phyloP scores from a whole-genome alignment of 805 yeast species.

The Cyberlindnera mrakii region DNA sequence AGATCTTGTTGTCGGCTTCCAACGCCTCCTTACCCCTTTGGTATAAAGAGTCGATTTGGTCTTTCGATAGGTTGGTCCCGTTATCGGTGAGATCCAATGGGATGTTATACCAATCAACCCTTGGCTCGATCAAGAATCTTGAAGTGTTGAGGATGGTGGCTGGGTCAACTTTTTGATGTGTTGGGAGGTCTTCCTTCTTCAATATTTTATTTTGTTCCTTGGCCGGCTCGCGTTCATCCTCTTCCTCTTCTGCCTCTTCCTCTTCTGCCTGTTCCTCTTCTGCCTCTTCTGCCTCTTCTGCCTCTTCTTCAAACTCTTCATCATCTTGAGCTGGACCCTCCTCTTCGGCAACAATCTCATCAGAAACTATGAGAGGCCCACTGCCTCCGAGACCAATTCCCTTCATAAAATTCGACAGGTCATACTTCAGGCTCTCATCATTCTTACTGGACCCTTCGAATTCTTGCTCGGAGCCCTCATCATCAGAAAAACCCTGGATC shows the following conservation, averaged over 20 bases:
- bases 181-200: conserved; percentile 18
- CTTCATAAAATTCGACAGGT: conserved; percentile 57
- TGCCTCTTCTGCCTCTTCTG: conserved; percentile 29
- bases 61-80: conserved; percentile 31
- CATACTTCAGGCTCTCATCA: conserved; percentile 40
- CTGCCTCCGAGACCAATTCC: conserved; percentile 54
- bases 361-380: conserved; percentile 29
- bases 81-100: conserved; percentile 30
- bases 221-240: conserved; percentile 26
- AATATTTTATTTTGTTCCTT: conserved; percentile 20
- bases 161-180: conserved; percentile 26
- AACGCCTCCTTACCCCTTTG: conserved; percentile 62
- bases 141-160: conserved; percentile 44
- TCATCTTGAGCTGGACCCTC: conserved; percentile 23
- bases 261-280: conserved; percentile 35
- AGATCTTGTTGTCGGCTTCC: conserved; percentile 64
- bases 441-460: conserved; percentile 26
- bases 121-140: conserved; percentile 52
- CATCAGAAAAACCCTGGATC: conserved; percentile 50
- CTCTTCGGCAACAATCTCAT: conserved; percentile 36
- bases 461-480: conserved; percentile 35
- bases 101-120: conserved; percentile 73
- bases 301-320: conserved; percentile 29
- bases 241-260: conserved; percentile 29
- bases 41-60: conserved; percentile 53